Evolutionary conservation across 768 basidiomycete genomes (phyloP).

Genomic region (Leccinum barrowsii): DNA sequence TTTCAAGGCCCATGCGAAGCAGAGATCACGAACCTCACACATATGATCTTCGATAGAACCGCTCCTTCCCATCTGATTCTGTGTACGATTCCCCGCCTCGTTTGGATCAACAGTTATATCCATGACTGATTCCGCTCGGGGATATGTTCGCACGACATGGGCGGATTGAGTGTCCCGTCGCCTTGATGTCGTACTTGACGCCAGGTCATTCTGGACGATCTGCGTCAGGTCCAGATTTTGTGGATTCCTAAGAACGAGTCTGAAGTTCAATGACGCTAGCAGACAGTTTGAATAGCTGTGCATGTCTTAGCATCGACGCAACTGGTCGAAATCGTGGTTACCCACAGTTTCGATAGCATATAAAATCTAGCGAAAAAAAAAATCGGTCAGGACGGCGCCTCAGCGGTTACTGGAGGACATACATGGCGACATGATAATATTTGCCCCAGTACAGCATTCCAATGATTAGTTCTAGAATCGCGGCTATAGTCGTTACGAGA

Average conservation of each 20-base stretch:
- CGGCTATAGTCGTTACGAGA: no score
- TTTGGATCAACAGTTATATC: not conserved
- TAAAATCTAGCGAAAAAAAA: no score
- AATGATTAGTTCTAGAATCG: no score
- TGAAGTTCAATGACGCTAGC: constrained; percentile 7
- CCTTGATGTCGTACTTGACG: no score
- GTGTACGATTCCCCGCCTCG: not conserved
- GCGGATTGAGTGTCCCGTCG: not conserved
- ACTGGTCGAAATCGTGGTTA: no score
- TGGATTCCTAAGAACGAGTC: not conserved
- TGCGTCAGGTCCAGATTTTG: not conserved
- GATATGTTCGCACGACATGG: not conserved
- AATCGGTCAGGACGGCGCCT: not conserved
- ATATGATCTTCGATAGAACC: no score
- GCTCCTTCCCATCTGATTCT: not conserved
- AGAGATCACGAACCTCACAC: no score
- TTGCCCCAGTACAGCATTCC: no score
- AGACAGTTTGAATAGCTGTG: constrained; percentile 12
- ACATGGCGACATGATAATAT: no score
- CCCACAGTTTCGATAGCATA: no score
- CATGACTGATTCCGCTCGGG: not conserved
- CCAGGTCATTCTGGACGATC: not conserved
- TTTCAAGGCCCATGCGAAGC: no score
- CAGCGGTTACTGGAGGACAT: no score
- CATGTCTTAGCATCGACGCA: not conserved